phyloP scores from a whole-genome alignment of 345 rosid genomes.

The Triadica sebifera region DNA sequence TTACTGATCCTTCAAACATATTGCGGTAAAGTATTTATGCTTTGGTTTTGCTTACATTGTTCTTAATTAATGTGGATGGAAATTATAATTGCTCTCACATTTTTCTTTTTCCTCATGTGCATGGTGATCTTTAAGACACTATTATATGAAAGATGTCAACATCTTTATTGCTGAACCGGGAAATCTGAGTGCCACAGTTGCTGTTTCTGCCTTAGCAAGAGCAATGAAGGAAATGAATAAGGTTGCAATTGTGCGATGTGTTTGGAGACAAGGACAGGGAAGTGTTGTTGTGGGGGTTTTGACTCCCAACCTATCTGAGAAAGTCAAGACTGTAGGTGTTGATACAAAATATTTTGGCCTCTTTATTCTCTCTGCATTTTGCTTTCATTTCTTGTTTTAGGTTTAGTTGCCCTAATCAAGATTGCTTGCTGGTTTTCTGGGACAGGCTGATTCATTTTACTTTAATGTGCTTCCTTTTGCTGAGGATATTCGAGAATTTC shows the following conservation, averaged over 20 bases:
- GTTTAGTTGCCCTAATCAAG: slow-evolving; percentile 14
- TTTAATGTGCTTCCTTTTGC: slow-evolving; percentile 83
- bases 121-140: slow-evolving; percentile 51
- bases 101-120: slow-evolving; percentile 16
- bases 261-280: slow-evolving; percentile 86
- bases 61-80: slow-evolving; percentile 10
- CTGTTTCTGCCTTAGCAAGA: slow-evolving; percentile 82
- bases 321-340: slow-evolving; percentile 59
- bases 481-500: slow-evolving; percentile 92
- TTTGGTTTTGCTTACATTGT: slow-evolving; percentile 10
- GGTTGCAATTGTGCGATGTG: slow-evolving; percentile 88
- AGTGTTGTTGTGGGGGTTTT: slow-evolving; percentile 75
- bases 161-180: slow-evolving; percentile 81
- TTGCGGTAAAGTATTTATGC: slow-evolving; percentile 45
- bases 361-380: slow-evolving; percentile 1
- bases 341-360: background rate
- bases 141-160: slow-evolving; percentile 92
- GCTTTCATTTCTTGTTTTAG: slow-evolving; percentile 12
- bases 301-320: slow-evolving; percentile 71
- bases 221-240: slow-evolving; percentile 77
- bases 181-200: slow-evolving; percentile 53
- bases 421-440: slow-evolving; percentile 17
- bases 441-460: slow-evolving; percentile 88
- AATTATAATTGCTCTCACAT: background rate
- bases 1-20: slow-evolving; percentile 69